Evolutionary conservation across 306 rosid species (phyloP).

Genomic region (Mucuna pruriens): DNA sequence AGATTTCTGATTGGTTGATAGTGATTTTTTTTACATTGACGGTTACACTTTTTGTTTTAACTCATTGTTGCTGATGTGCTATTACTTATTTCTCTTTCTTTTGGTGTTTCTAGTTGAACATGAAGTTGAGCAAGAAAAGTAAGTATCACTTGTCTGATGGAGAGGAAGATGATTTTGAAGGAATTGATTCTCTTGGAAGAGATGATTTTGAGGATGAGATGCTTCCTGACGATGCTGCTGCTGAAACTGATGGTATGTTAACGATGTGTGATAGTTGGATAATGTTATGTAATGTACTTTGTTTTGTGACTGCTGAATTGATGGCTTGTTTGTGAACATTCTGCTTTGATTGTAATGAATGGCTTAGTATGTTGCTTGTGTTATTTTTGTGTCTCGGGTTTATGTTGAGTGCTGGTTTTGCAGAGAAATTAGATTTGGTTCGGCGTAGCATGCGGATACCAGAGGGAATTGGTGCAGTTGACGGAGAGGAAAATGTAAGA

Average conservation of each 20-base stretch:
- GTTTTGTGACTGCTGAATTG: not conserved
- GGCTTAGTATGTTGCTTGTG: not conserved
- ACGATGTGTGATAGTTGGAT: not conserved
- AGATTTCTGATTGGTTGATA: not conserved
- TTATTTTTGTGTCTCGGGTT: conserved; percentile 29
- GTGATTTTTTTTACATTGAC: not conserved
- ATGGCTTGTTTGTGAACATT: not conserved
- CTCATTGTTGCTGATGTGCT: not conserved
- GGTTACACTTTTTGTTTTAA: not conserved
- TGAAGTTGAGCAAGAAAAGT: conserved; percentile 69
- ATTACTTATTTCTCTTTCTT: not conserved
- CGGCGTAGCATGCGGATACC: conserved; percentile 35
- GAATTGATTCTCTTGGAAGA: conserved; percentile 61
- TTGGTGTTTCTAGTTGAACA: conserved; percentile 54
- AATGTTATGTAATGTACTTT: not conserved
- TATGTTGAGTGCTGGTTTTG: conserved; percentile 38
- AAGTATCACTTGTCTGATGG: conserved; percentile 84
- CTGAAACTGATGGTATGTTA: conserved; percentile 43
- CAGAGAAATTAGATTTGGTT: conserved; percentile 44
- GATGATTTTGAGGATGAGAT: conserved; percentile 87
- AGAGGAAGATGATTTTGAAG: conserved; percentile 76
- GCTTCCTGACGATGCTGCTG: conserved; percentile 50
- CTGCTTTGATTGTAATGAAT: not conserved
- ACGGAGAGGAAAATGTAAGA: conserved; percentile 72
- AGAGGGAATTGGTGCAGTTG: conserved; percentile 37